A percentile compares a stretch with the other conserved stretches of the same genome.
These are phyloP conservation scores for Gossypium davidsonii DNA, from an alignment of 441 rosid genomes.

Conservation along the genomic window DNA sequence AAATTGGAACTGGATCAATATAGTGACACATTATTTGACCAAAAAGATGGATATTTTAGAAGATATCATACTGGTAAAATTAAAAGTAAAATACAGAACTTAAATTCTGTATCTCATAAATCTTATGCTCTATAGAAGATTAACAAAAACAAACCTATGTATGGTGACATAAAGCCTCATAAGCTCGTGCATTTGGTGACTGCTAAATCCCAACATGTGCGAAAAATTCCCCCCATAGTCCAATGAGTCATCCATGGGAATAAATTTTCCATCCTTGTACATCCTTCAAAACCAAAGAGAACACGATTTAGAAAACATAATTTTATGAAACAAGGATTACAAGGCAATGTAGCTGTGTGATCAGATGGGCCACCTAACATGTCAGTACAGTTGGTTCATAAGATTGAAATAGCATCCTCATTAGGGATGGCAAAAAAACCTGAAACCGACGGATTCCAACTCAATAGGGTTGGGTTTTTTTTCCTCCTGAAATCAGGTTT, in stretches of 20 bases:
- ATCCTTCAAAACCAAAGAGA: constrained; percentile 40
- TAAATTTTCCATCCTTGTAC: constrained; percentile 66
- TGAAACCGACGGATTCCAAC: no score
- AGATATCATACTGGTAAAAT: neutral
- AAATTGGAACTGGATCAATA: constrained; percentile 10
- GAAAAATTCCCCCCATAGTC: constrained; percentile 94
- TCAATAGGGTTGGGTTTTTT: no score
- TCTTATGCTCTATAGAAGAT: constrained; percentile 4
- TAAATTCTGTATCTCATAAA: neutral
- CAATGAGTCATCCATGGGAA: constrained; percentile 63
- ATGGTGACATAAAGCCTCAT: constrained; percentile 97
- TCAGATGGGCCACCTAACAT: no score
- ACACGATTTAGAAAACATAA: neutral
- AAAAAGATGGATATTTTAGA: neutral
- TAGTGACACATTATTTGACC: neutral
- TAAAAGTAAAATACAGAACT: neutral
- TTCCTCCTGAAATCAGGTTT: no score
- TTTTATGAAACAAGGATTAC: neutral
- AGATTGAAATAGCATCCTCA: no score
- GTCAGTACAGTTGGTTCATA: no score
- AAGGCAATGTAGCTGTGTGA: neutral
- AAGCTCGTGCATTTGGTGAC: constrained; percentile 84
- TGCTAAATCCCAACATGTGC: constrained; percentile 87
- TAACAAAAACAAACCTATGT: constrained; percentile 55
- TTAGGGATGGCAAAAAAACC: no score